Conservation (phyloP, 257 asterid genomes). For the Nicotiana noctiflora region DNA sequence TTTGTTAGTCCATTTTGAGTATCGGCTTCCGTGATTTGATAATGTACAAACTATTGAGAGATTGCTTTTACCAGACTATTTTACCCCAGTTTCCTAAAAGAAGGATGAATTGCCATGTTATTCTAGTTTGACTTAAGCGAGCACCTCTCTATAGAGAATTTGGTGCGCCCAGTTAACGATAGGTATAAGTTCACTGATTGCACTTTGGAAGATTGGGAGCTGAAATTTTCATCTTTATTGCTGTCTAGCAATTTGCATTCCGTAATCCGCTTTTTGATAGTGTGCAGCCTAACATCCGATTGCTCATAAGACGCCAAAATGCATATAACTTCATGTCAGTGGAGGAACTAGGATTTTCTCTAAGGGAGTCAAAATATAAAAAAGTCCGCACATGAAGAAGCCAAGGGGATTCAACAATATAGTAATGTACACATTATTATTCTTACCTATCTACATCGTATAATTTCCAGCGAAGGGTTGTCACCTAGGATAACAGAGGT, state of each 20-base stretch:
- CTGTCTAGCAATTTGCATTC: background rate
- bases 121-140: background rate
- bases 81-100: background rate
- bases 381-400: too few relatives aligned
- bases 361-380: too few relatives aligned
- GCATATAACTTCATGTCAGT: background rate
- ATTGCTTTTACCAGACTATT: background rate
- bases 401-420: too few relatives aligned
- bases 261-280: background rate
- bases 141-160: too few relatives aligned
- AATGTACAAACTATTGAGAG: background rate
- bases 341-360: too few relatives aligned
- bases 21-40: background rate
- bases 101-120: background rate
- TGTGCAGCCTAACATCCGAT: background rate
- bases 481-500: too few relatives aligned
- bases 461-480: too few relatives aligned
- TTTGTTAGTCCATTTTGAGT: background rate
- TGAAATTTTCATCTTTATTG: background rate
- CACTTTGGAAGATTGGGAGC: background rate
- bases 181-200: background rate
- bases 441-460: too few relatives aligned
- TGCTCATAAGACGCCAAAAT: background rate
- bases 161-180: too few relatives aligned
- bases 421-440: too few relatives aligned